Base-by-base conservation (phyloP, 805 yeast species). In the Lipomyces sp. region DNA sequence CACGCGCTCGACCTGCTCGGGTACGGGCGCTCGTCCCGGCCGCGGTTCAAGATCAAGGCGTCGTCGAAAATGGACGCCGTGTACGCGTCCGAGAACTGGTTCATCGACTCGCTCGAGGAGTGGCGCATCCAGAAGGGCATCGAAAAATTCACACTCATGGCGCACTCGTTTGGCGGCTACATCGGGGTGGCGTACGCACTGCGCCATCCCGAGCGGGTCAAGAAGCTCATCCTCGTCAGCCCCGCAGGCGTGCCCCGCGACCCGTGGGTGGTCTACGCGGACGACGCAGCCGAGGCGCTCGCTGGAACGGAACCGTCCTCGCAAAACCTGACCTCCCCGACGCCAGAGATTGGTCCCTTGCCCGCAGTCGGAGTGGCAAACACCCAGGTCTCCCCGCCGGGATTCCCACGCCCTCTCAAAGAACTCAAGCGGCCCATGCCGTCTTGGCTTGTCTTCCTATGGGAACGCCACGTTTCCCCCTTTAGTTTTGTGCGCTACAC, bases 91-190 rank as follows among this genome's bases (percentile, higher is more conserved):
- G 89, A 83, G 61, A 63, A 67, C 18, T 81, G 82, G 77, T 84
- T 84, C 62, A 78, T 79, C 45, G 80, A 82, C 42, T 77, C 91
- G 0, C 71, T 84, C 39, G 77, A 76, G 43, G 70, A 69, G 21
- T 87, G 95, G 95, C 71, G 85, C 46, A 49, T 54, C 1, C 65
- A 69, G 39, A 68, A 83, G 44, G 75, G 76, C 5, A 70, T 78
- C 22, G 70, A 73, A 21, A 74, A 75, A 49, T 80, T 80, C 51
- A 69, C 83, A 45, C 76, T 80, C 39, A 78, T 82, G 67, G 95
- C 96, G 1, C 98, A 91, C 68, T 89, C 96, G 0, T 75, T 93
- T 78, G 98, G 98, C 3, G 96, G 95, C 0, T 91, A 90, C 64
- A 61, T 91, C 21, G 78, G 84, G 64, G 77, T 83, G 0, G 68